Evolutionary conservation across 139 green algal species (phyloP).

Genomic region (Zygnema circumcarinatum): DNA sequence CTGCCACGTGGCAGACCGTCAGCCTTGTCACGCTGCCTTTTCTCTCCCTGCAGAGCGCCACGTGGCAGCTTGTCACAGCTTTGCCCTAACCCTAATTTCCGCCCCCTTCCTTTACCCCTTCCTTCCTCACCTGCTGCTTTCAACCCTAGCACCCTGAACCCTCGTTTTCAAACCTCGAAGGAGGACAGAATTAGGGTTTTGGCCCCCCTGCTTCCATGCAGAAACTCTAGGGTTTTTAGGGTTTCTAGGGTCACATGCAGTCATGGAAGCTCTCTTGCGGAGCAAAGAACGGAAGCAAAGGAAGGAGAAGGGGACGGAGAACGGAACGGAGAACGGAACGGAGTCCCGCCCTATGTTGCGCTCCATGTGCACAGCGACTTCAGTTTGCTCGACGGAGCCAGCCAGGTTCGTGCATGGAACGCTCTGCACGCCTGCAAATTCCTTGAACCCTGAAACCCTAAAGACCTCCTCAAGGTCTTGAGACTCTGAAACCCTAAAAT

Average conservation of each 20-base stretch:
- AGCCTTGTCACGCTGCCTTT: not conserved
- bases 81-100: not conserved
- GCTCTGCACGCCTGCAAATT: not conserved
- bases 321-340: not conserved
- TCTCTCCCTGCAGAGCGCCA: not conserved
- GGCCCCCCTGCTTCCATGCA: too few species aligned
- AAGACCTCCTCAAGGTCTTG: too few species aligned
- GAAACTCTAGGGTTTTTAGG: not conserved
- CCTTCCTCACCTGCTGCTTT: not conserved
- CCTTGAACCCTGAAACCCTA: not conserved
- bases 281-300: too few species aligned
- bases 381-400: constrained; percentile 39
- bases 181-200: too few species aligned
- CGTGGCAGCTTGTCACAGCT: not conserved
- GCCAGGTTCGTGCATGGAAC: not conserved
- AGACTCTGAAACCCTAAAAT: too few species aligned
- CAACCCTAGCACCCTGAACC: not conserved
- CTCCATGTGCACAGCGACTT: constrained; percentile 51
- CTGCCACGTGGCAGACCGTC: not conserved
- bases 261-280: too few species aligned
- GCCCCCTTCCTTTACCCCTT: not conserved
- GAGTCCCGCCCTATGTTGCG: constrained; percentile 36
- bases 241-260: not conserved
- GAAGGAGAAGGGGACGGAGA: not conserved
- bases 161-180: too few species aligned